Base-by-base conservation (phyloP, 2,329 filamentous ascomycete genomes). In the Fusarium dimerum region DNA sequence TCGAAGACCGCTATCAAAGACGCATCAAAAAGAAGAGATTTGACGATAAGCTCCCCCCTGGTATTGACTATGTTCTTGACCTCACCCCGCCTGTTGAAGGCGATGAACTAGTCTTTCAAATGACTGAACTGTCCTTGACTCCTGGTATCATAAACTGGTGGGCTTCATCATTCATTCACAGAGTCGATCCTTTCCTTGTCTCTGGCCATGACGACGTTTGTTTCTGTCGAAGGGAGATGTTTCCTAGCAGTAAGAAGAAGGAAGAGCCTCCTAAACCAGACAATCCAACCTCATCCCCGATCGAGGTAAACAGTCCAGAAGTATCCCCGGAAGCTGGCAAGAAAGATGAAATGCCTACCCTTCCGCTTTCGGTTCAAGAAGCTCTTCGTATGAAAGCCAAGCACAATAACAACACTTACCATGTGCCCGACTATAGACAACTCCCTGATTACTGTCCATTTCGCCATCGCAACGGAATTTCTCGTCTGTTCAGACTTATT, bases 381-480 rank as follows among this genome's bases (percentile, higher is more conserved):
- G 47, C 67, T 13, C 42, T 67, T 3, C 36, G 41, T 32, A 62
- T 64, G 57, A 69, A 68, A 52, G 59, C 47, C 1, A 46, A 41
- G 26, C 49, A 53, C 2, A 51, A 65, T 10, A 54, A 61, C 13
- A 47, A 57, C 6, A 29, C 55, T 13, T 64, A 60, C 48, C 40
- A 61, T 18, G 63, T 63, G 3, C 69, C 74, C 1, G 32, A 50
- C 1, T 73, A 64, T 36, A 73, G 74, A 20, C 53, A 63, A 0
- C 74, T 82, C 13, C 69, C 72, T 1, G 85, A 88, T 57, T 90
- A 90, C 65, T 88, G 84, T 43, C 78, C 79, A 2, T 71, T 83
- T 8, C 81, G 87, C 3, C 87, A 90, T 63, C 75, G 82, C 12
- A 80, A 79, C 29, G 80, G 80, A 17, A 83, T 94, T 34, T 76